Conservation (phyloP, 495 filamentous ascomycete genomes). For the Annulohypoxylon maeteangense region DNA sequence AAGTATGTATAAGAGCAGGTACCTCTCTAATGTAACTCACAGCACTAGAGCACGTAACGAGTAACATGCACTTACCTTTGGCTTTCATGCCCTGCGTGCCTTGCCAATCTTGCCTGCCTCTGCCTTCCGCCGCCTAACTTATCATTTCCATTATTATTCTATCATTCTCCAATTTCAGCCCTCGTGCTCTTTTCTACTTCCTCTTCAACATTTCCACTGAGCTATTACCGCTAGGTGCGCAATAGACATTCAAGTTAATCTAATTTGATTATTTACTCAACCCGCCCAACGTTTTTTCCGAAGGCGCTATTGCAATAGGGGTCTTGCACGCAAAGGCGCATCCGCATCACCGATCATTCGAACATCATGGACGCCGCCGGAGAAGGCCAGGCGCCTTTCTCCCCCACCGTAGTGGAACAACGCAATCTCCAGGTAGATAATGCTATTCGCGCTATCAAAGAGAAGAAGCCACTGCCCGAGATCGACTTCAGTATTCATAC, state of each 20-base stretch:
- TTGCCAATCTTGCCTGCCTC: conserved; percentile 30
- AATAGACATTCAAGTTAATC: conserved; percentile 14
- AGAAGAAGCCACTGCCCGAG: conserved; percentile 95
- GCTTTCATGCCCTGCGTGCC: conserved; percentile 24
- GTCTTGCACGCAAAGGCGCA: conserved; percentile 35
- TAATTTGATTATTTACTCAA: conserved; percentile 17
- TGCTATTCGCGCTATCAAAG: conserved; percentile 81
- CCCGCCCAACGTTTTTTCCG: neutral
- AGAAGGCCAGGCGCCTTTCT: conserved; percentile 47
- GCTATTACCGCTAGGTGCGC: conserved; percentile 15
- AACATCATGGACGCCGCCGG: conserved; percentile 53
- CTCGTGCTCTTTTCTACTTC: conserved; percentile 32
- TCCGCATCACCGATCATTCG: conserved; percentile 35
- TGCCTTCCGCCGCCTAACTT: conserved; percentile 14
- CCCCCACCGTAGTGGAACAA: conserved; percentile 45
- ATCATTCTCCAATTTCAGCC: conserved; percentile 35
- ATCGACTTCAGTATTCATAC: conserved; percentile 98
- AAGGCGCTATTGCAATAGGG: conserved; percentile 14
- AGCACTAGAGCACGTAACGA: conserved; percentile 14
- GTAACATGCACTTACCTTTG: conserved; percentile 8
- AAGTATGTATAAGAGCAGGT: conserved; percentile 10
- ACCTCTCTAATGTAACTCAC: conserved; percentile 16
- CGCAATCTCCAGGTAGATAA: conserved; percentile 68
- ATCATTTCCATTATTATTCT: conserved; percentile 31
- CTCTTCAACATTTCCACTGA: conserved; percentile 20